Percentiles rank a stretch among this genome's conserved stretches.
Evolutionary conservation across 805 yeast genomes (phyloP).

Genomic region (Starmerella floris): DNA sequence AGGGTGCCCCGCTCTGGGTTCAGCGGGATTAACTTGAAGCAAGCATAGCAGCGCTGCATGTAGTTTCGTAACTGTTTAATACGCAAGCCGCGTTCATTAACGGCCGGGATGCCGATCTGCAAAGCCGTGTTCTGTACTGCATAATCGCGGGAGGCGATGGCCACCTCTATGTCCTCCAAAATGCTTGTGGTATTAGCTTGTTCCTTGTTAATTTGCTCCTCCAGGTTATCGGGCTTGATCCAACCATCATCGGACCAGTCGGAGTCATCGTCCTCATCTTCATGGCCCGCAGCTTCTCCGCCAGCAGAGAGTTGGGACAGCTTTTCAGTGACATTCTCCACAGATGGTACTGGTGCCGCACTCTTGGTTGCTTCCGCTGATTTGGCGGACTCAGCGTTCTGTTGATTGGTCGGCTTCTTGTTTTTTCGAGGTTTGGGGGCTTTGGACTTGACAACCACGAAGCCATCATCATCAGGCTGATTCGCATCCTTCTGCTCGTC

Average conservation of each 20-base stretch:
- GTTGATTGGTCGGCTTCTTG: neutral
- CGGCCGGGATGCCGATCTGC: slow-evolving; percentile 76
- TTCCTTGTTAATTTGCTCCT: slow-evolving; percentile 56
- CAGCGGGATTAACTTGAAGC: slow-evolving; percentile 70
- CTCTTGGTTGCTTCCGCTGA: neutral
- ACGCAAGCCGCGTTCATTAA: slow-evolving; percentile 76
- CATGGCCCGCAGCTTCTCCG: neutral
- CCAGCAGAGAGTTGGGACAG: slow-evolving; percentile 3
- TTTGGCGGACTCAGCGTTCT: slow-evolving; percentile 1
- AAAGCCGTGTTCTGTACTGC: slow-evolving; percentile 92
- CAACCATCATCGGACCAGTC: slow-evolving; percentile 81
- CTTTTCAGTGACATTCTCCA: neutral
- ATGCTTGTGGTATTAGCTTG: slow-evolving; percentile 43
- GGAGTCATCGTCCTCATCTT: slow-evolving; percentile 37
- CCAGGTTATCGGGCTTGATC: slow-evolving; percentile 81
- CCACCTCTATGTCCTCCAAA: slow-evolving; percentile 45
- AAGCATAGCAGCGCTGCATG: slow-evolving; percentile 95
- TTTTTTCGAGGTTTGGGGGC: slow-evolving; percentile 9
- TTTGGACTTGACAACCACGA: slow-evolving; percentile 15
- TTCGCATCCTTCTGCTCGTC: neutral
- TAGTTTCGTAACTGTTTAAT: slow-evolving; percentile 77
- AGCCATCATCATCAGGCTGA: slow-evolving; percentile 19
- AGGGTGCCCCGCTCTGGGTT: slow-evolving; percentile 29
- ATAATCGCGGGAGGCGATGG: slow-evolving; percentile 88
- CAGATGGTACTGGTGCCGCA: neutral